Conservation (phyloP, 2,329 filamentous ascomycete genomes). For the Truncatella angustata region DNA sequence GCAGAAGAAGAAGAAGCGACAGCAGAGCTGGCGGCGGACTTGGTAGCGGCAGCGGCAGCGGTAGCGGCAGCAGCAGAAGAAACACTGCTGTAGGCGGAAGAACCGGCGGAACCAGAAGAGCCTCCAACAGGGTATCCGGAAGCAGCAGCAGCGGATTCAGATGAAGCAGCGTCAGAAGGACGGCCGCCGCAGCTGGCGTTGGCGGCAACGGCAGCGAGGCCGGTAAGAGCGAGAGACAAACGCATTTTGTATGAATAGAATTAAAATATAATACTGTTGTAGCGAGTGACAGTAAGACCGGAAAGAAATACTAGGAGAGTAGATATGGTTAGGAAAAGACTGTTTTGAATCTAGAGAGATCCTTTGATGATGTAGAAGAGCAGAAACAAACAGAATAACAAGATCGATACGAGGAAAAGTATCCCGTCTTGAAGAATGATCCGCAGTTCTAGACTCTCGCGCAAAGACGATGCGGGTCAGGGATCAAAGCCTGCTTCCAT, state of each 20-base stretch:
- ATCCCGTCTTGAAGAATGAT: slow-evolving; percentile 12
- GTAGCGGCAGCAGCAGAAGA: background rate
- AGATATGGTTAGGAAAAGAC: slow-evolving; percentile 12
- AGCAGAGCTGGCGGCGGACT: slow-evolving; percentile 17
- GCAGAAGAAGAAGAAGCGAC: slow-evolving; percentile 1
- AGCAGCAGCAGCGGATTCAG: background rate
- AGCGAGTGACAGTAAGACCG: slow-evolving; percentile 9
- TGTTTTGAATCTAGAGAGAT: slow-evolving; percentile 9
- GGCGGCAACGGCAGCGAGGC: slow-evolving; percentile 23
- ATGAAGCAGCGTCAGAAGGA: background rate
- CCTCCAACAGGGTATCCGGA: background rate
- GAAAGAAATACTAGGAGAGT: slow-evolving; percentile 13
- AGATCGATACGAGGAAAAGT: slow-evolving; percentile 1
- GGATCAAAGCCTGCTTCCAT: slow-evolving; percentile 20
- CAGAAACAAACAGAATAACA: no score
- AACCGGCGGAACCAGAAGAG: background rate
- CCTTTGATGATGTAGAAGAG: background rate
- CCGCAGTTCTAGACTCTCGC: slow-evolving; percentile 20
- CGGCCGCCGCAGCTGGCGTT: slow-evolving; percentile 8
- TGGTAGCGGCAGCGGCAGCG: slow-evolving; percentile 12
- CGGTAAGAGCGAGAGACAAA: slow-evolving; percentile 22
- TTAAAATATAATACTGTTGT: slow-evolving; percentile 12
- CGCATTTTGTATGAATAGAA: slow-evolving; percentile 23
- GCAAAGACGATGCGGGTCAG: slow-evolving; percentile 14
- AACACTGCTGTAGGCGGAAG: slow-evolving; percentile 10